Base-by-base conservation (phyloP, 441 rosid species). In the Gossypium gossypioides region DNA sequence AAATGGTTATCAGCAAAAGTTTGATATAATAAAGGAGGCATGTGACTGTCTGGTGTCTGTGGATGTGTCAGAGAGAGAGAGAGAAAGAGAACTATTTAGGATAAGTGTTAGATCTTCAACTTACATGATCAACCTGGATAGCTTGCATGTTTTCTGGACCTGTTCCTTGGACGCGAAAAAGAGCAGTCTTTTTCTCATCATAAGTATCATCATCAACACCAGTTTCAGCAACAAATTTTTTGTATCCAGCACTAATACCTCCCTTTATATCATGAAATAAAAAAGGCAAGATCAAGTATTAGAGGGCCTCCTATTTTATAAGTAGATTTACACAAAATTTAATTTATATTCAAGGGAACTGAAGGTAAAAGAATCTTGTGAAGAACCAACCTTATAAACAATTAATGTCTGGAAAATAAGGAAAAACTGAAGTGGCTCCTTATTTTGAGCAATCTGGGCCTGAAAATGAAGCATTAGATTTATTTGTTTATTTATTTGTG, bases 161-260 rank as follows among this genome's bases (percentile, higher is more conserved):
- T 57, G 86, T 86, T 74, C 98, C 97, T 77, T 91, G 97, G 75
- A 93, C 83, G 50, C 90, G 95, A 80, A 91, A 91, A 29, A 93
- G 87, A 46, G 96, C 92, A 4, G 79, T 75, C 73, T 80, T 84
- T 69, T 78, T 77, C 71, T 79, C 91, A 77, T 83, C 79, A 72
- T 81, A 91, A 51, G 93, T 89, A 74, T 86, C 84, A 78, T 89
- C 95, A 48, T 44, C 67, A 24, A 86, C 75, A 58, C 82, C 93
- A 50, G 78, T 76, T 72, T 88, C 93, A 50, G 83, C 85, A 71
- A 89, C 67, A 61, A 75, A 85, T 60, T 80, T 84, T 84, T 81
- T 88, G 77, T 86, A 93, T 58, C 85, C 80, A 67, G 78, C 72
- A 73, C 92, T 88, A 65, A 79, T 67, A 76, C 96, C 96, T 63